Base-by-base conservation (phyloP, 768 basidiomycete genomes). In the Aureoboletus auriporus region DNA sequence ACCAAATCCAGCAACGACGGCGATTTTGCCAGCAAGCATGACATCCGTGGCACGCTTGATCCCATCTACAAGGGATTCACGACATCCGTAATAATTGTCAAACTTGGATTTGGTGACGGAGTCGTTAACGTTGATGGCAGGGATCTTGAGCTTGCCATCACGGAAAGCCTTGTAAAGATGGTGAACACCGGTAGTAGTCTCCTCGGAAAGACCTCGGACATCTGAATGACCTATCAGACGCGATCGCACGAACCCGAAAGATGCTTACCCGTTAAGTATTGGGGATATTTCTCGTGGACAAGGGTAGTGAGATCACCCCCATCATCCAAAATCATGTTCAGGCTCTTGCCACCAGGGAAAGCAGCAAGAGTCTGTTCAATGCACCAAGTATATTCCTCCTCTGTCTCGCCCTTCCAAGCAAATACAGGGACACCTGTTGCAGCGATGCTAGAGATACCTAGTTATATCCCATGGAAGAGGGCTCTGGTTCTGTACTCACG, bases 81-180 rank as follows among this genome's bases (percentile, higher is more conserved):
- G 92, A 76, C 96, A 99, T 53, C 96, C 96, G 69, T 99, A 99
- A 74, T 92, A 88, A 76, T 93, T 92, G 74, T 94, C 89, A 68
- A 99, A 99, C 79, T 99, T 99, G 67, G 93, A 96, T 75, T 99
- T 99, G 57, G 96, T 99, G 65, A 99, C 96, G 6, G 95, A 96
- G 75, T 96, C 94, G 71, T 98, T 98, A 65, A 99, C 96, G 71
- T 99, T 99, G 80, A 99, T 98, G 54, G 96, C 96, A 52, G 96
- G 95, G 57, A 97, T 79, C 78, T 93, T 95, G 66, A 99, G 83
- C 68, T 80, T 90, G 60, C 94, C 95, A 39, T 96, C 93, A 58
- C 92, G 85, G 87, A 93, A 89, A 51, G 88, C 84, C 79, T 94
- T 95, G 86, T 98, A 98, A 27, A 99, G 78, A 75, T 97, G 94